Base-by-base conservation (phyloP, 2,329 filamentous ascomycete species). In the Cercospora janseana region DNA sequence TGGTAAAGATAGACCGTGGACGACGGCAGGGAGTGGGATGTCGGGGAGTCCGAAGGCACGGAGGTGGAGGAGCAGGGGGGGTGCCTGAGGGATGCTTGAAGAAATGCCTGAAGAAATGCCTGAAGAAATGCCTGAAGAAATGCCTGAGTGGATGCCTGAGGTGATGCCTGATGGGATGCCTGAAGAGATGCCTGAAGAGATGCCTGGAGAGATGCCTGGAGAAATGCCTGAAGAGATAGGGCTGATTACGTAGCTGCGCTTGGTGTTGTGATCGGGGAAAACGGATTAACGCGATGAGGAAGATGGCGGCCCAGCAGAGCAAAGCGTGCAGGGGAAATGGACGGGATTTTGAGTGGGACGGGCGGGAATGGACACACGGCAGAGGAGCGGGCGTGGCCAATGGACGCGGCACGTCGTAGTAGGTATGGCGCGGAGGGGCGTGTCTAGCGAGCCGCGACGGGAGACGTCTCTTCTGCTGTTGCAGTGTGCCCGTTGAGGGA, bases 331-430 rank as follows among this genome's bases (percentile, higher is more conserved):
- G 23, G 26, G 27, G 41, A 16, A 16, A 15, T 7, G 20, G 32
- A 38, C 31, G 21, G 23, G 32, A 35, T 13, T 13, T 9, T 15
- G 35, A 23, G 35, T 40, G 35, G 35, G 35, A 40, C 35, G n/a
- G 35, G 20, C 18, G 15, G 35, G 35, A n/a, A 38, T 18, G 3
- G n/a, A n/a, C n/a, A 13, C 9, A 12, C 6, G 13, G 34, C 34
- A 27, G 18, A 20, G 27, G 38, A 35, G n/a, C 16, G 26, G 12
- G 46, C 15, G 28, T 27, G 32, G 46, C 46, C 46, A 49, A 49
- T 49, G 4, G 12, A 42, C 3, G 18, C 8, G 5, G 13, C 46
- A 49, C 46, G 46, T 35, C 46, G 37, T 35, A 37, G 46, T 35
- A 43, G 37, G 27, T 42, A 29, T 20, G 26, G 29, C n/a, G 46